Evolutionary conservation across 2,329 filamentous ascomycete genomes (phyloP).

Genomic region (Alternaria incomplexa): DNA sequence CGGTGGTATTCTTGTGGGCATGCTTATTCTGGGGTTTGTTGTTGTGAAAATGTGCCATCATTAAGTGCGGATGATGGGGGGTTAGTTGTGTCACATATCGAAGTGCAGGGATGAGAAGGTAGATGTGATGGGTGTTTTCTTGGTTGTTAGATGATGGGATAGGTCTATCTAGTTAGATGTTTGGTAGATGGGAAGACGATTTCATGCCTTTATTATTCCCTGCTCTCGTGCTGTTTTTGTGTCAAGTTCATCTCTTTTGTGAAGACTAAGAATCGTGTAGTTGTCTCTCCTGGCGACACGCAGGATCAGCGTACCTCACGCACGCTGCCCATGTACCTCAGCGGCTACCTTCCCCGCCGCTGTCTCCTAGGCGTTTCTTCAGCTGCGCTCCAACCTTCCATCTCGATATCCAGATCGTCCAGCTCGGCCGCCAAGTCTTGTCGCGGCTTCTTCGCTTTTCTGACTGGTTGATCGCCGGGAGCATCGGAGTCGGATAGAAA

Average conservation of each 20-base stretch:
- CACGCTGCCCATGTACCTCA: not conserved
- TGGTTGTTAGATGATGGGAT: not conserved
- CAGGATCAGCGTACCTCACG: too few species aligned
- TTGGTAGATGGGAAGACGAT: not conserved
- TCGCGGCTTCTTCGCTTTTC: not conserved
- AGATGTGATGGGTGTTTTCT: not conserved
- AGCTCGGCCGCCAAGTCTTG: not conserved
- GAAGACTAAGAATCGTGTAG: not conserved
- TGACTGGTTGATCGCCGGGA: not conserved
- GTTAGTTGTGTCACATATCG: too few species aligned
- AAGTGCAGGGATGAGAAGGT: not conserved
- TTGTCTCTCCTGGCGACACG: not conserved
- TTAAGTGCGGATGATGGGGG: not conserved
- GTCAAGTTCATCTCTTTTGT: too few species aligned
- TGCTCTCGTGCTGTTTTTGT: too few species aligned
- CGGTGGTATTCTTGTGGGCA: not conserved
- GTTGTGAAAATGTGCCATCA: not conserved
- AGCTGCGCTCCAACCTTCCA: constrained; percentile 1
- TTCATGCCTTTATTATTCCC: not conserved
- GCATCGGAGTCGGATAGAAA: not conserved
- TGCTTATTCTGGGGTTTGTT: fast-evolving
- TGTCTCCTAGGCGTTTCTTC: not conserved
- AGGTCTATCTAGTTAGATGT: not conserved
- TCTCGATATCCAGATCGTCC: not conserved
- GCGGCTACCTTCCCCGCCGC: not conserved